Percentiles rank a stretch among this genome's conserved stretches.
Conservation (phyloP, 108 stramenopile genomes). For the Mayamaea pseudoterrestris region DNA sequence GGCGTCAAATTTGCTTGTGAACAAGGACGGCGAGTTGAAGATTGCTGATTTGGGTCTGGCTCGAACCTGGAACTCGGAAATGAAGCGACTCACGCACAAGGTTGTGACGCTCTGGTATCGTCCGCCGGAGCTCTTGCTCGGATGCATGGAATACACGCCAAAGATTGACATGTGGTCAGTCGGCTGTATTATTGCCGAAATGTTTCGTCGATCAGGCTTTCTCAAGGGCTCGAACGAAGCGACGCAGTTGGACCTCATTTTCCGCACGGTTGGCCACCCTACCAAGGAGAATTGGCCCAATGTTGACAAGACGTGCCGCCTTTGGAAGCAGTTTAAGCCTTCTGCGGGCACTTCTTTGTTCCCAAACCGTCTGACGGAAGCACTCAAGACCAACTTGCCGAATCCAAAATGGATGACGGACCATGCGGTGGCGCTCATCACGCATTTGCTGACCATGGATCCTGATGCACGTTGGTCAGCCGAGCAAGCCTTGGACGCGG, state of each 20-base stretch:
- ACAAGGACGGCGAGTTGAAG: slow-evolving; percentile 80
- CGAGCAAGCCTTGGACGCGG: slow-evolving; percentile 58
- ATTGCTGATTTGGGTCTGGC: slow-evolving; percentile 96
- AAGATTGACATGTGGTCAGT: slow-evolving; percentile 96
- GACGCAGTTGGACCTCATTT: slow-evolving; percentile 75
- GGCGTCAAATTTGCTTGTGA: slow-evolving; percentile 86
- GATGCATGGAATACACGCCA: slow-evolving; percentile 63
- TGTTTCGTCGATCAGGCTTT: slow-evolving; percentile 76
- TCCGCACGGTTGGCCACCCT: slow-evolving; percentile 65
- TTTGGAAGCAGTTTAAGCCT: slow-evolving; percentile 73
- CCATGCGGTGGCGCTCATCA: slow-evolving; percentile 62
- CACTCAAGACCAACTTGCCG: slow-evolving; percentile 45
- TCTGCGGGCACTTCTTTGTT: slow-evolving; percentile 21
- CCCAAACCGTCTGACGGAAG: slow-evolving; percentile 54
- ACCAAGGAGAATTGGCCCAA: slow-evolving; percentile 60
- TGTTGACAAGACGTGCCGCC: slow-evolving; percentile 46
- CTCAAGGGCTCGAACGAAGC: slow-evolving; percentile 63
- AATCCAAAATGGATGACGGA: slow-evolving; percentile 83
- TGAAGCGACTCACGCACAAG: slow-evolving; percentile 83
- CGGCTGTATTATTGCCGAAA: slow-evolving; percentile 95
- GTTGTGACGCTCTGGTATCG: slow-evolving; percentile 97
- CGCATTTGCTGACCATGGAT: slow-evolving; percentile 58
- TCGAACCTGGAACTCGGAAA: slow-evolving; percentile 77
- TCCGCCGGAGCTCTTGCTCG: slow-evolving; percentile 90
- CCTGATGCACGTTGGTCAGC: slow-evolving; percentile 76